Conservation (phyloP, 495 filamentous ascomycete genomes). For the Talaromyces proteolyticus region DNA sequence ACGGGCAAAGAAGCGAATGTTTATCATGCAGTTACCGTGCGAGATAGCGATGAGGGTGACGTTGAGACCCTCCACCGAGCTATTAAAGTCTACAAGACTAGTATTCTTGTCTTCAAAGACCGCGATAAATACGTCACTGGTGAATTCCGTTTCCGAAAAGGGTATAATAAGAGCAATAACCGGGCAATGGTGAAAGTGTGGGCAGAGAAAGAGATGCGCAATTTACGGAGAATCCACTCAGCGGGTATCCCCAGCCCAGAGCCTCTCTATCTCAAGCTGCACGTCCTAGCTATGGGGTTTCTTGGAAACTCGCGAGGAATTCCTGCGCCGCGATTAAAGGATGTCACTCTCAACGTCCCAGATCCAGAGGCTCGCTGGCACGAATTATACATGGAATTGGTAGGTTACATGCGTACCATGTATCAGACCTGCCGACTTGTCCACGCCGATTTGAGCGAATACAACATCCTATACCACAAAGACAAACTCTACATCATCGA, state of each 20-base stretch:
- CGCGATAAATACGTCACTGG: conserved; percentile 90
- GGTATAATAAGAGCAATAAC: conserved; percentile 87
- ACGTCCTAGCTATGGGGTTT: conserved; percentile 92
- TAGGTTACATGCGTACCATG: conserved; percentile 85
- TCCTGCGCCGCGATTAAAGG: conserved; percentile 76
- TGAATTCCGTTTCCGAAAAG: conserved; percentile 76
- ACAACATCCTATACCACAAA: conserved; percentile 90
- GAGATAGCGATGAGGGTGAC: conserved; percentile 25
- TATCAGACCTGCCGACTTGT: conserved; percentile 88
- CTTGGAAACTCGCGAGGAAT: conserved; percentile 81
- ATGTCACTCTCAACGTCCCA: conserved; percentile 55
- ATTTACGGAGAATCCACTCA: conserved; percentile 72
- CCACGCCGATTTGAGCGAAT: conserved; percentile 94
- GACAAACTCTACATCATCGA: conserved; percentile 87
- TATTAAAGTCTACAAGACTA: conserved; percentile 98
- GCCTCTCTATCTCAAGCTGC: conserved; percentile 76
- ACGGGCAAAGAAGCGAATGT: conserved; percentile 98
- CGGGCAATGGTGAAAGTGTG: conserved; percentile 95
- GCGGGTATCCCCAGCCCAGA: conserved; percentile 89
- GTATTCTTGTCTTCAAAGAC: conserved; percentile 95
- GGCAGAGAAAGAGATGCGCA: conserved; percentile 98
- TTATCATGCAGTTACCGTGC: conserved; percentile 66
- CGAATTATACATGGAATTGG: conserved; percentile 69
- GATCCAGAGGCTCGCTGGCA: conserved; percentile 62
- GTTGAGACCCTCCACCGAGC: conserved; percentile 56